Evolutionary conservation across 306 rosid species (phyloP).

Genomic region (Cucumis cinereus): DNA sequence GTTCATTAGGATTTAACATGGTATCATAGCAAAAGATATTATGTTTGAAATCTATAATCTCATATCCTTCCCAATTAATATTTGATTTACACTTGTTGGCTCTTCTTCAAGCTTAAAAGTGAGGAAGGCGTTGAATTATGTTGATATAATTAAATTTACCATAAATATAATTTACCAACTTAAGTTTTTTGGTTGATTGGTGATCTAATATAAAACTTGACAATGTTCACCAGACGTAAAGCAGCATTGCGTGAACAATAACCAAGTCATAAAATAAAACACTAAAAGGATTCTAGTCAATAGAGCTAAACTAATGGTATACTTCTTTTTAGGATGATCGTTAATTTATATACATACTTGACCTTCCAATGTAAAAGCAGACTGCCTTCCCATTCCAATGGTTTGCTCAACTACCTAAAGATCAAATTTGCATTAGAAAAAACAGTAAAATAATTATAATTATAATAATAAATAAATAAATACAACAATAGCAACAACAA

Average conservation of each 20-base stretch:
- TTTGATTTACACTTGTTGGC: too few relatives aligned
- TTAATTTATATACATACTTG: background rate
- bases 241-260: background rate
- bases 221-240: background rate
- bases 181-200: too few relatives aligned
- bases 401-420: conserved; percentile 2
- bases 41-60: too few relatives aligned
- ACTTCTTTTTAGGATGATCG: background rate
- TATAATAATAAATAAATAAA: background rate
- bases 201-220: background rate
- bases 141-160: too few relatives aligned
- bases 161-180: too few relatives aligned
- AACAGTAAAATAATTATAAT: background rate
- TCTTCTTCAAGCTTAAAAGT: too few relatives aligned
- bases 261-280: background rate
- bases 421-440: background rate
- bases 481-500: background rate
- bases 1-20: too few relatives aligned
- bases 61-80: too few relatives aligned
- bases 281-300: background rate
- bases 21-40: too few relatives aligned
- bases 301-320: background rate
- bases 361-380: background rate
- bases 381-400: background rate
- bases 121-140: too few relatives aligned